These are phyloP conservation scores for Thuja plicata DNA, from an alignment of 83 land plant genomes.

Conservation along the genomic window DNA sequence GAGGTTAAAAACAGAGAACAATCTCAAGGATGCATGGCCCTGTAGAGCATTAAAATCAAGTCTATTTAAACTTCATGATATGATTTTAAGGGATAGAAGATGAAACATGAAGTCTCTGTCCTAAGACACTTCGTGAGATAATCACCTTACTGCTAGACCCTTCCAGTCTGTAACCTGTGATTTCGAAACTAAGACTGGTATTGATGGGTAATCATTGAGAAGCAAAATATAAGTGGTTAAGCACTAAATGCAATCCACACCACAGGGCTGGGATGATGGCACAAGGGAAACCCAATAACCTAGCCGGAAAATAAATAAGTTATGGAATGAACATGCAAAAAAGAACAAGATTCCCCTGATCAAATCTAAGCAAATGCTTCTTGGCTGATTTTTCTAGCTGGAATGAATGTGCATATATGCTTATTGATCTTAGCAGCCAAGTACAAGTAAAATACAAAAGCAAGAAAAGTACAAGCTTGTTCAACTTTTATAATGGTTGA, in stretches of 20 bases:
- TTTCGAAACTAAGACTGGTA: background rate
- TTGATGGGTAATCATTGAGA: background rate
- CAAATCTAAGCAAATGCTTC: too few relatives aligned
- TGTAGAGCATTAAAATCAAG: background rate
- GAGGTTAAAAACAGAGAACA: background rate
- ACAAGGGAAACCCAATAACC: too few relatives aligned
- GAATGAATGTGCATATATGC: too few relatives aligned
- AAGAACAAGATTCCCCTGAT: too few relatives aligned
- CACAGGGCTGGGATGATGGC: too few relatives aligned
- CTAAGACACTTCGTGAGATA: background rate
- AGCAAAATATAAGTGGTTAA: background rate
- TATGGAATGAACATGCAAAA: too few relatives aligned
- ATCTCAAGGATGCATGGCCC: background rate
- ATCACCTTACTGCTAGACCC: background rate
- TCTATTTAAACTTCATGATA: background rate
- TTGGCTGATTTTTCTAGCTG: too few relatives aligned
- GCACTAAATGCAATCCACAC: background rate
- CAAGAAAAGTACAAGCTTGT: too few relatives aligned
- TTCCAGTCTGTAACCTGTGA: background rate
- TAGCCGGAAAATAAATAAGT: too few relatives aligned
- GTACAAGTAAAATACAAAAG: too few relatives aligned
- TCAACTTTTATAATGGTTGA: too few relatives aligned
- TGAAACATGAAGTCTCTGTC: background rate
- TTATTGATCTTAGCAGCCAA: too few relatives aligned
- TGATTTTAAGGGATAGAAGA: background rate